Base-by-base conservation (phyloP, 495 filamentous ascomycete species). In the Articulospora tetracladia region DNA sequence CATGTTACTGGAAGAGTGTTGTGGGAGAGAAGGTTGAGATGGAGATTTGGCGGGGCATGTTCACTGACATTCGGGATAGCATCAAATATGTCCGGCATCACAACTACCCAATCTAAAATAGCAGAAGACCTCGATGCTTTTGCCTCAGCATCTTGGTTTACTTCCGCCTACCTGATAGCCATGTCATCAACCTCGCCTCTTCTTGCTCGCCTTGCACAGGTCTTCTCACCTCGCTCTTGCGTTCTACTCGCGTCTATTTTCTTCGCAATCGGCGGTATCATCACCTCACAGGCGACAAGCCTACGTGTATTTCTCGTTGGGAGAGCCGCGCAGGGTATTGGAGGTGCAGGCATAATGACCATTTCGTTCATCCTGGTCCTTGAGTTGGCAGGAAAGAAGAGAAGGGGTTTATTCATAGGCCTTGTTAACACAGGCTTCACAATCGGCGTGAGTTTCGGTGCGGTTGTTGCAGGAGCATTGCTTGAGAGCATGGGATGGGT, bases 81-180 rank as follows among this genome's bases (percentile, higher is more conserved):
- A 3, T 81, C 79, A 62, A 92, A 93, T 70, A 89, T 91, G 76
- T 86, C 83, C 26, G 83, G 89, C 64, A 83, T 93, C 60, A 88
- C 86, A 4, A 92, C 89, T 25, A 87, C 85, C 1, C 88, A 91
- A 70, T 87, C 84, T 1, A 73, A 75, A 39, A 90, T 93, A 63
- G 87, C 88, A 0, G 77, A 76, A 20, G 88, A 91, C 58, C 73
- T 92, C 0, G 78, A 91, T 76, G 82, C 87, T 10, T 92, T 88
- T 67, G 82, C 83, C 25, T 71, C 84, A 47, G 83, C 83, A 20
- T 86, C 81, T 62, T 93, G 89, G 89, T 88, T 93, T 62, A 90
- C 87, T 7, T 86, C 85, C 25, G 73, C 87, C 1, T 92, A 88
- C 68, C 69, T 87, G 60, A 90, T 93, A 59, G 82, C 86, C 44